A percentile compares a stretch with the other conserved stretches of the same genome.
phyloP scores from a whole-genome alignment of 1,139 yeast species.

The Pichia sp. region DNA sequence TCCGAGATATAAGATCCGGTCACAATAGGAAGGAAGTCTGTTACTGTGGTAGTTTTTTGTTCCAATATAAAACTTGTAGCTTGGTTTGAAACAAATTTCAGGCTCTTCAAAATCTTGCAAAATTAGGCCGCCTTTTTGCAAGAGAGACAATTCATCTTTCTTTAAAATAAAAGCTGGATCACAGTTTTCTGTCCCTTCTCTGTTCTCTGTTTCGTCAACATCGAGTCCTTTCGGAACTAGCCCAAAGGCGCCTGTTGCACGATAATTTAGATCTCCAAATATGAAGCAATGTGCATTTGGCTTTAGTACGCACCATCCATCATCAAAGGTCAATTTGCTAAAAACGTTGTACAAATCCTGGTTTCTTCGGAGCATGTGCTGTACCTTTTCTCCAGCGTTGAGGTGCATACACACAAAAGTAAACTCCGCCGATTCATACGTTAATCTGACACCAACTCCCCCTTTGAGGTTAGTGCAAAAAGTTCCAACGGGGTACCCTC shows the following conservation, averaged over 20 bases:
- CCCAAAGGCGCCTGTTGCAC: conserved; percentile 38
- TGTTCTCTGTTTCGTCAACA: neutral
- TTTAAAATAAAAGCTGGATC: conserved; percentile 7
- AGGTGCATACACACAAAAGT: conserved; percentile 71
- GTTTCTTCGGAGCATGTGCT: conserved; percentile 47
- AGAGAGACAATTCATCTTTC: conserved; percentile 58
- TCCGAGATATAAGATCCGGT: conserved; percentile 60
- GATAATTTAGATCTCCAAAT: conserved; percentile 81
- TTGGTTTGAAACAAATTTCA: conserved; percentile 60
- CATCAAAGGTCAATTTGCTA: conserved; percentile 54
- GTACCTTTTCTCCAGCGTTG: conserved; percentile 69
- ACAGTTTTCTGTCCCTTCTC: too few relatives aligned
- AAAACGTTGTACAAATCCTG: conserved; percentile 47
- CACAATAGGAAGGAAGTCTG: conserved; percentile 87
- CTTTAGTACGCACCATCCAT: conserved; percentile 53
- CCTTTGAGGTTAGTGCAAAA: conserved; percentile 68
- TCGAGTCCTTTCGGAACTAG: neutral
- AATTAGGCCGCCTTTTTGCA: conserved; percentile 42
- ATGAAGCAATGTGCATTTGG: conserved; percentile 60
- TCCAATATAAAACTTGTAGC: conserved; percentile 61
- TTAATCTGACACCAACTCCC: conserved; percentile 57
- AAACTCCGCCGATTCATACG: conserved; percentile 36
- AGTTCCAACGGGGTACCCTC: conserved; percentile 51
- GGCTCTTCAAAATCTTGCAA: conserved; percentile 66
- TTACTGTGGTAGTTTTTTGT: conserved; percentile 51